Evolutionary conservation across 495 filamentous ascomycete species (phyloP).

Genomic region (Aspergillus homomorphus): DNA sequence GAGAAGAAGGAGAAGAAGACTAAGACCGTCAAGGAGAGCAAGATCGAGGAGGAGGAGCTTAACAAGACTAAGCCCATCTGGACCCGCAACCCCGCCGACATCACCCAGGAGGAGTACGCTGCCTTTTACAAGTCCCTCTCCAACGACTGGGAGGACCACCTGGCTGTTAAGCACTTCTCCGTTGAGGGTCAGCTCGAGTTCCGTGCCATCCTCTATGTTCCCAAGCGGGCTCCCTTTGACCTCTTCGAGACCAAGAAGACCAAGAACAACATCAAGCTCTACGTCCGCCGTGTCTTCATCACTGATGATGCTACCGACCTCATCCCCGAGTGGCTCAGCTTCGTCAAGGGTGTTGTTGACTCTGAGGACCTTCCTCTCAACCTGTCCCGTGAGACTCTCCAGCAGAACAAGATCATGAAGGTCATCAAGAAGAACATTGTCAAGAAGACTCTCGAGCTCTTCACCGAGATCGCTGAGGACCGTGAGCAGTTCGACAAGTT

Average conservation of each 20-base stretch:
- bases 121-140: slow-evolving; percentile 99
- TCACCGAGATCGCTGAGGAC: slow-evolving; percentile 97
- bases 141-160: slow-evolving; percentile 99
- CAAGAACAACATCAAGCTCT: slow-evolving; percentile 99
- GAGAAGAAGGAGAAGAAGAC: slow-evolving; percentile 92
- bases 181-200: slow-evolving; percentile 99
- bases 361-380: slow-evolving; percentile 99
- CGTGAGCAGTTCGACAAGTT: slow-evolving; percentile 99
- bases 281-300: slow-evolving; percentile 99
- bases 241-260: slow-evolving; percentile 99
- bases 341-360: slow-evolving; percentile 99
- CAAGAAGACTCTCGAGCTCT: slow-evolving; percentile 99
- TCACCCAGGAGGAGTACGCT: slow-evolving; percentile 94
- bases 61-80: slow-evolving; percentile 99
- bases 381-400: slow-evolving; percentile 98
- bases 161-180: slow-evolving; percentile 99
- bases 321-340: slow-evolving; percentile 98
- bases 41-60: slow-evolving; percentile 98
- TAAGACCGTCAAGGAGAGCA: slow-evolving; percentile 98
- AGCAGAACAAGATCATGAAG: slow-evolving; percentile 99
- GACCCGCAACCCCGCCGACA: slow-evolving; percentile 96
- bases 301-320: slow-evolving; percentile 98
- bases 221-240: slow-evolving; percentile 99
- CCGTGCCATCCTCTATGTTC: slow-evolving; percentile 98
- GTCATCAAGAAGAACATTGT: slow-evolving; percentile 99